Evolutionary conservation across 768 basidiomycete species (phyloP), one percentile per base, ranked within the genome.

Genomic region (Termitomyces sp.): DNA sequence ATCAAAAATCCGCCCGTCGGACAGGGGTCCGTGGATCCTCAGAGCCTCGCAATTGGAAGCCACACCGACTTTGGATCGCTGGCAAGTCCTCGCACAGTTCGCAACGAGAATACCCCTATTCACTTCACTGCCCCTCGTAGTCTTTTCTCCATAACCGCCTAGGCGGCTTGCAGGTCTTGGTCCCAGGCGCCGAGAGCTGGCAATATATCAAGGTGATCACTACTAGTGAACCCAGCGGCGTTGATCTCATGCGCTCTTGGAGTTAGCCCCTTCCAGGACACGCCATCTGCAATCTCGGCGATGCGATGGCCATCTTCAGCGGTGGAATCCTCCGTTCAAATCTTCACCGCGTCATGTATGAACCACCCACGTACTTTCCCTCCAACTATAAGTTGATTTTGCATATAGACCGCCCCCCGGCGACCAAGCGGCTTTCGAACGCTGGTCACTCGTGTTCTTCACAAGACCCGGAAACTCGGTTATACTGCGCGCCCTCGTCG

Each of bases 31-130:
- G 76, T 69, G 46, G 72, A 76, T n/a, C 73, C 75, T 0, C 67
- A 88, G 42, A 61, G 27, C 2, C 49, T 59, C 13, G 53, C 58
- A 13, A 45, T 62, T n/a, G 86, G 86, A 20, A 81, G 82, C 1
- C 88, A 89, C 66, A 88, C 87, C 3, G 88, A 88, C 68, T 89
- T 88, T 61, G 86, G 87, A 62, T 84, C 83, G n/a, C 67, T 88
- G 56, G 86, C 86, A 62, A 65, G 80, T 46, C 10, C 3, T 27
- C 14, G 3, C 39, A 1, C 30, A 46, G 32, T 26, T 64, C 64
- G n/a, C 65, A 64, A 70, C 43, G 30, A 7, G 9, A 18, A 16
- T 13, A 9, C 18, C 3, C 12, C 14, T 16, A 3, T 9, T 70
- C 72, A 26, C 72, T 79, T 46, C 75, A 72, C 5, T 65, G 77